Conservation (phyloP, 208 protist species). For the Naegleria gruberi region DNA sequence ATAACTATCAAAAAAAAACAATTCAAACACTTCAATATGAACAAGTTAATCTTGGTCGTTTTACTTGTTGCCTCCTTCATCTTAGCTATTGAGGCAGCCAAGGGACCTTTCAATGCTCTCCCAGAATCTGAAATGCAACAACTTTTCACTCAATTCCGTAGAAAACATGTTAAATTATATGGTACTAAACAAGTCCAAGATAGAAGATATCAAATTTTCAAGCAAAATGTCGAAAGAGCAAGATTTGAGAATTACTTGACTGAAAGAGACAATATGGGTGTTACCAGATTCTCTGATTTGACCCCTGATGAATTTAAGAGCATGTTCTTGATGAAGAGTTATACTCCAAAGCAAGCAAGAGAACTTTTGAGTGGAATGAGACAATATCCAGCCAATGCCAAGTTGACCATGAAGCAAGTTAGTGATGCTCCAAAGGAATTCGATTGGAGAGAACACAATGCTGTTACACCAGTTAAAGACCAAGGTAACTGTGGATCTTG, state of each 20-base stretch:
- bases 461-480: conserved; percentile 9
- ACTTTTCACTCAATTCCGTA: neutral
- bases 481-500: conserved; percentile 59
- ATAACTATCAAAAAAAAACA: too few species aligned
- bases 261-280: neutral
- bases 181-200: neutral
- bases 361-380: neutral
- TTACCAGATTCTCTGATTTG: conserved; percentile 9
- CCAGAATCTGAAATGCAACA: neutral
- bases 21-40: too few species aligned
- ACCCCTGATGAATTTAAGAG: neutral
- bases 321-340: neutral
- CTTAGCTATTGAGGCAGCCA: too few species aligned
- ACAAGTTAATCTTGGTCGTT: too few species aligned
- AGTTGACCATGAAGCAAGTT: neutral
- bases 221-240: neutral
- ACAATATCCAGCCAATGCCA: too few species aligned
- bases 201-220: neutral
- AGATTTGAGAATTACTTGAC: neutral
- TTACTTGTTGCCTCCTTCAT: too few species aligned
- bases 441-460: conserved; percentile 19
- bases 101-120: too few species aligned
- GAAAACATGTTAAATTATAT: neutral
- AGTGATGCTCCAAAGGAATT: neutral
- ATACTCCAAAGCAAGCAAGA: neutral